A percentile compares a stretch with the other conserved stretches of the same genome.
Conservation (phyloP, 768 basidiomycete species). For the Suillus cothurnatus region DNA sequence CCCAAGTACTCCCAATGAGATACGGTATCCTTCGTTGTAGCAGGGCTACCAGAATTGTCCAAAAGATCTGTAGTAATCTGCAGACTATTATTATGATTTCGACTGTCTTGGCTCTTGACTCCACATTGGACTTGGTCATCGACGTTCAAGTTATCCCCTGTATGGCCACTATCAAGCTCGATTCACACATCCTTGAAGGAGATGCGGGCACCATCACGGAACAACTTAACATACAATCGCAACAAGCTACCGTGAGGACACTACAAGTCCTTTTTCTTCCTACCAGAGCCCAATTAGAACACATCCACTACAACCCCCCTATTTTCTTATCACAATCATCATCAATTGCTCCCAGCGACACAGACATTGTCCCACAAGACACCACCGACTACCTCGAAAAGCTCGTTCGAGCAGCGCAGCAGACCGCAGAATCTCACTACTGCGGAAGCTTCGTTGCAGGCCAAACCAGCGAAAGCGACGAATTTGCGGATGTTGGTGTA, state of each 20-base stretch:
- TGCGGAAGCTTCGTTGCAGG: constrained; percentile 59
- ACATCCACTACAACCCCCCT: neutral
- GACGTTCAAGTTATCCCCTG: neutral
- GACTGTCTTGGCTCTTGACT: neutral
- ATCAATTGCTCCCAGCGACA: neutral
- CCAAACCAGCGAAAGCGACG: constrained; percentile 56
- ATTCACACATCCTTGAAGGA: neutral
- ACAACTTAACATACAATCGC: neutral
- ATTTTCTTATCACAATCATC: constrained; percentile 17
- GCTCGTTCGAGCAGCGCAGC: constrained; percentile 42
- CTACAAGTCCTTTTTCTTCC: neutral
- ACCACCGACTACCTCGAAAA: constrained; percentile 16
- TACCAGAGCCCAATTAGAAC: neutral
- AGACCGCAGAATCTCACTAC: constrained; percentile 40
- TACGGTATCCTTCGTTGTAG: neutral
- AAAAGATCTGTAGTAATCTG: neutral
- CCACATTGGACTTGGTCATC: neutral
- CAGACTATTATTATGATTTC: neutral
- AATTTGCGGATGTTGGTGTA: constrained; percentile 53
- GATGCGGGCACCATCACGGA: neutral
- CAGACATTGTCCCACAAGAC: constrained; percentile 11
- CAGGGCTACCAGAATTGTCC: neutral
- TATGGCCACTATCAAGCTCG: neutral
- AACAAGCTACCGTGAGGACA: neutral
- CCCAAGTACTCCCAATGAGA: neutral